Evolutionary conservation across 108 stramenopile species (phyloP), one percentile per base, ranked within the genome.

Genomic region (Cylindrotheca closterium): DNA sequence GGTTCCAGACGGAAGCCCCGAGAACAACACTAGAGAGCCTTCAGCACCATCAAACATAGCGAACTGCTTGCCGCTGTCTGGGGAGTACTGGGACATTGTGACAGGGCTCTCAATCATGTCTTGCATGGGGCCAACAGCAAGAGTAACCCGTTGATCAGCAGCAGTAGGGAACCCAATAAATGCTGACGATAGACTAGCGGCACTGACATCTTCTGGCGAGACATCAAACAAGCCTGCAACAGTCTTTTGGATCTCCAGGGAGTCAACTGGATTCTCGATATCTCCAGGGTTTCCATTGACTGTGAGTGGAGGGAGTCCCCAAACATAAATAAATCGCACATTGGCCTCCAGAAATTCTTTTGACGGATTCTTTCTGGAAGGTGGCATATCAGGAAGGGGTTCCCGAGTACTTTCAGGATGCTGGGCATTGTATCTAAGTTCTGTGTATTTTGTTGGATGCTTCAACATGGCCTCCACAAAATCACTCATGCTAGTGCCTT

Each of bases 331-430:
- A 48, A 84, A 93, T 0, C 88, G 82, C 61, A 71, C 75, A 57
- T 85, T 63, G 10, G 66, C 51, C 50, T 83, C 74, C 23, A 93
- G 79, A 74, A 89, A 90, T 31, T 80, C 81, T 17, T 67, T 45
- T 12, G 79, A 63, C n/a, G 88, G 87, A 42, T 78, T 60, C 19
- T 21, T 55, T 2, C 86, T 67, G 45, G 73, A 69, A 30, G 51
- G 64, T 27, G 87, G 87, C 23, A 80, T 63, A 47, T 66, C 47
- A 18, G 92, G 85, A 30, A 74, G 63, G 0, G 92, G 83, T 55
- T 88, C 83, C 12, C 92, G 78, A 37, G 71, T 67, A 53, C 85
- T 84, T 34, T 89, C 84, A 2, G 75, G 66, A 69, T 92, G 88
- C 12, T 68, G 65, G 46, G 59, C 66, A 18, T 67, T 56, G 22